These are phyloP conservation scores for Acacia concinna DNA, from an alignment of 331 rosid genomes.

Conservation along the genomic window DNA sequence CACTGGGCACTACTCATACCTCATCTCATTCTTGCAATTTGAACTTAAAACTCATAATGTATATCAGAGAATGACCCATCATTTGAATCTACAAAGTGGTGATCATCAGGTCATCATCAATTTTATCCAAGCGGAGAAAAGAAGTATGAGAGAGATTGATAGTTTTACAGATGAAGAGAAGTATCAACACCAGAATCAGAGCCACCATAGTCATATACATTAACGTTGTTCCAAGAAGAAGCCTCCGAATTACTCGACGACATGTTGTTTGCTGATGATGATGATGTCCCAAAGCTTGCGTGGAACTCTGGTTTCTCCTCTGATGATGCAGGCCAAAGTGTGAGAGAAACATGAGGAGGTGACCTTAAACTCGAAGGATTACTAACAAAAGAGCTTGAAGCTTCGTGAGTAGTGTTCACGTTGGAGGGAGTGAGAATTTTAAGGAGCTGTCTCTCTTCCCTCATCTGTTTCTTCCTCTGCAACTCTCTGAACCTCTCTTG, in stretches of 20 bases:
- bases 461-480: slow-evolving; percentile 83
- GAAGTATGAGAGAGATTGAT: background rate
- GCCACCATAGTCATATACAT: slow-evolving; percentile 32
- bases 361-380: slow-evolving; percentile 35
- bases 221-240: slow-evolving; percentile 33
- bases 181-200: slow-evolving; percentile 74
- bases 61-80: background rate
- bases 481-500: slow-evolving; percentile 89
- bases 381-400: slow-evolving; percentile 36
- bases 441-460: slow-evolving; percentile 68
- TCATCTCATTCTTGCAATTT: background rate
- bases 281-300: background rate
- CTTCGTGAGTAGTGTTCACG: slow-evolving; percentile 9
- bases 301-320: slow-evolving; percentile 23
- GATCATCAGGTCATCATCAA: background rate
- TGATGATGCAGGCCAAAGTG: slow-evolving; percentile 59
- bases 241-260: background rate
- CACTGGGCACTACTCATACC: background rate
- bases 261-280: background rate
- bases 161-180: slow-evolving; percentile 79
- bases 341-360: slow-evolving; percentile 54
- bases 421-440: slow-evolving; percentile 32
- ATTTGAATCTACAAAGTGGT: slow-evolving; percentile 11
- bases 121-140: background rate
- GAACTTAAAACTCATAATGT: background rate